A percentile compares a stretch with the other conserved stretches of the same genome.
These are phyloP conservation scores for Pseudonitzschia multiseries DNA, from an alignment of 108 stramenopile species.

Conservation along the genomic window DNA sequence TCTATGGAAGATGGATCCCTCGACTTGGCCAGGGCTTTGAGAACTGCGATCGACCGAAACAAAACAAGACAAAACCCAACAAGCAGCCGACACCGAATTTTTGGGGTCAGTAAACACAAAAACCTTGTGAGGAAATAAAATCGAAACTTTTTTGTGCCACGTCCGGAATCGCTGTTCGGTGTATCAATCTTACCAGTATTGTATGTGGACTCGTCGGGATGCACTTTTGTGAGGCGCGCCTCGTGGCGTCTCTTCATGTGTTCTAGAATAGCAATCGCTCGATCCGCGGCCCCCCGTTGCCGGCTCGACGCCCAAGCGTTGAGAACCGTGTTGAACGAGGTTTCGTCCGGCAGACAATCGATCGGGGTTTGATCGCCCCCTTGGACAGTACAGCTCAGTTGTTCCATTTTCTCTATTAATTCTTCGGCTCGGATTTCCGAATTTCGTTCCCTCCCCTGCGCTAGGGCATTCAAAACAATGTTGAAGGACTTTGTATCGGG, in stretches of 20 bases:
- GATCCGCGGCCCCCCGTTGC: conserved; percentile 10
- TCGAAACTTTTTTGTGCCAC: too few species aligned
- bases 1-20: conserved; percentile 14
- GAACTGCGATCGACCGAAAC: not conserved
- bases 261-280: conserved; percentile 32
- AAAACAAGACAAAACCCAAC: not conserved
- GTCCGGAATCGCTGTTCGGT: not conserved
- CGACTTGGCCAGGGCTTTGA: conserved; percentile 26
- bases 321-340: conserved; percentile 33
- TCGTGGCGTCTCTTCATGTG: conserved; percentile 26
- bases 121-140: too few species aligned
- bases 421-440: conserved; percentile 57
- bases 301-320: conserved; percentile 34
- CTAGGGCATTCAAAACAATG: conserved; percentile 64
- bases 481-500: conserved; percentile 68
- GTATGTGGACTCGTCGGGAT: conserved; percentile 18
- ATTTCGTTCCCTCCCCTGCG: conserved; percentile 56
- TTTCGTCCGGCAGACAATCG: conserved; percentile 21
- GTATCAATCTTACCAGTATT: conserved; percentile 20
- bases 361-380: conserved; percentile 8
- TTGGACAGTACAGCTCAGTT: conserved; percentile 22
- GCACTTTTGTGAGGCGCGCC: conserved; percentile 6
- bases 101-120: not conserved
- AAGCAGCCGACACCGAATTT: not conserved
- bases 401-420: conserved; percentile 59